Conservation (phyloP, 2,329 filamentous ascomycete species). For the Hymenoscyphus occultus region DNA sequence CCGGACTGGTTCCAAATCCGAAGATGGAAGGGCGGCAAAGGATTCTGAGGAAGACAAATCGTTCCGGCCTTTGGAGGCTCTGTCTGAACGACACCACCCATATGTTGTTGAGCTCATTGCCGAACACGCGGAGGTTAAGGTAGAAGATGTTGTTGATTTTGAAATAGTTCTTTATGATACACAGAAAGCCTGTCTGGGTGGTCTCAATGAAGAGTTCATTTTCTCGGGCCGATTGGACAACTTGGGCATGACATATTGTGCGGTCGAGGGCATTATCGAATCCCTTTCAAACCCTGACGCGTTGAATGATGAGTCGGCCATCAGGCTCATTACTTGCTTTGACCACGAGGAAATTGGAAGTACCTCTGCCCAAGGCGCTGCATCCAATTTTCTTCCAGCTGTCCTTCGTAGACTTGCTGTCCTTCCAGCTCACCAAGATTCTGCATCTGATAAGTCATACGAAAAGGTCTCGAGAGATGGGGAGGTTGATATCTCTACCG, state of each 20-base stretch:
- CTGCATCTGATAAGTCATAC: slow-evolving; percentile 61
- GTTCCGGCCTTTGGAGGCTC: slow-evolving; percentile 73
- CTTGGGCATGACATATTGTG: slow-evolving; percentile 93
- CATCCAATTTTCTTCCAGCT: slow-evolving; percentile 86
- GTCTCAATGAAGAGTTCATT: slow-evolving; percentile 89
- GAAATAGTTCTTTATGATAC: slow-evolving; percentile 97
- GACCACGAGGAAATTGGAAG: slow-evolving; percentile 98
- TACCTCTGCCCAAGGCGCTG: slow-evolving; percentile 85
- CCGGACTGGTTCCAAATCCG: slow-evolving; percentile 49
- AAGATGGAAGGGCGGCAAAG: slow-evolving; percentile 24
- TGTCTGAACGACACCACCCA: slow-evolving; percentile 83
- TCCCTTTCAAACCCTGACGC: slow-evolving; percentile 64
- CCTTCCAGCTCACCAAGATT: slow-evolving; percentile 55
- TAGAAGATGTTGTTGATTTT: slow-evolving; percentile 81
- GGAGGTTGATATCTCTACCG: slow-evolving; percentile 66
- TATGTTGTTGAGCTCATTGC: slow-evolving; percentile 84
- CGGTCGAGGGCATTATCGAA: slow-evolving; percentile 77
- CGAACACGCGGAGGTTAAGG: slow-evolving; percentile 66
- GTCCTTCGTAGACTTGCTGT: slow-evolving; percentile 84
- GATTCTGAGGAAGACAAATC: slow-evolving; percentile 45
- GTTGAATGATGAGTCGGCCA: slow-evolving; percentile 73
- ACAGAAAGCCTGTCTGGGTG: slow-evolving; percentile 84
- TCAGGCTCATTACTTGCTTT: slow-evolving; percentile 91
- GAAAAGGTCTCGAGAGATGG: slow-evolving; percentile 51
- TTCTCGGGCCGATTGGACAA: slow-evolving; percentile 97